Conservation (phyloP, 1,284 basidiomycete genomes). For the Pseudozyma sp. region DNA sequence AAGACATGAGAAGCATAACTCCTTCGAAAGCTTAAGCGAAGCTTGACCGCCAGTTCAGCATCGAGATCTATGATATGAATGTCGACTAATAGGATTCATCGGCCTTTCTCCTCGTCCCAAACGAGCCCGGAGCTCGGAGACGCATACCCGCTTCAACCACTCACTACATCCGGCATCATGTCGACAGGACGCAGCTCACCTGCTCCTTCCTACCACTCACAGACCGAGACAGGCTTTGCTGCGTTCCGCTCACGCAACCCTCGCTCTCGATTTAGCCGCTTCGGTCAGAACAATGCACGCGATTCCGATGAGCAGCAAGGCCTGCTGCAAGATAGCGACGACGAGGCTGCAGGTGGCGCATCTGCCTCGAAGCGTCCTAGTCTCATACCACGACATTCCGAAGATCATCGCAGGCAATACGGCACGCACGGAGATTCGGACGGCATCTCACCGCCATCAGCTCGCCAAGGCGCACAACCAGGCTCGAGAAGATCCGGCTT, state of each 20-base stretch:
- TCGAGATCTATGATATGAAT: conserved; percentile 21
- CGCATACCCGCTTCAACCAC: conserved; percentile 26
- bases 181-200: conserved; percentile 41
- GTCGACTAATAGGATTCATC: conserved; percentile 21
- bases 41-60: conserved; percentile 4
- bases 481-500: conserved; percentile 33
- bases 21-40: conserved; percentile 3
- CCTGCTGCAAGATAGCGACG: conserved; percentile 37
- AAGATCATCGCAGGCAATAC: conserved; percentile 45
- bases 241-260: conserved; percentile 43
- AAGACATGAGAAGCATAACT: conserved; percentile 1
- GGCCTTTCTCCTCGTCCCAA: conserved; percentile 13
- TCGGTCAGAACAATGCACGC: conserved; percentile 45
- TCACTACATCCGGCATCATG: conserved; percentile 22
- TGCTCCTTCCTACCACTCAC: conserved; percentile 37
- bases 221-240: conserved; percentile 34
- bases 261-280: conserved; percentile 41
- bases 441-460: conserved; percentile 17
- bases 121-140: conserved; percentile 20
- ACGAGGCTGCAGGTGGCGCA: conserved; percentile 9
- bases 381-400: conserved; percentile 31
- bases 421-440: conserved; percentile 29
- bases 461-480: conserved; percentile 19
- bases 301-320: conserved; percentile 52
- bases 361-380: conserved; percentile 18